Evolutionary conservation across 495 filamentous ascomycete species (phyloP).

Genomic region (Penicillium cosmopolitanum): DNA sequence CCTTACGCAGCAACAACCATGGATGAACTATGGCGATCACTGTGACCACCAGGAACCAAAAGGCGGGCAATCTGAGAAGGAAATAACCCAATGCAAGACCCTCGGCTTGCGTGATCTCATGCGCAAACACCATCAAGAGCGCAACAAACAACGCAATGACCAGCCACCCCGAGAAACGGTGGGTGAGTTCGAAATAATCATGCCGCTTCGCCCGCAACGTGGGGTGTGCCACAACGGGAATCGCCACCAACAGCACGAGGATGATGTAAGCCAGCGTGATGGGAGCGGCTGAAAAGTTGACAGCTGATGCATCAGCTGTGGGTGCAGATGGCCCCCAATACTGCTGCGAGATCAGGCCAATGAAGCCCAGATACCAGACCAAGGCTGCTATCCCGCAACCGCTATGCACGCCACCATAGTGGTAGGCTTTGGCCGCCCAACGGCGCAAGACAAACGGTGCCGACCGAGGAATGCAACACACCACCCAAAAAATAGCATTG

Average conservation of each 20-base stretch:
- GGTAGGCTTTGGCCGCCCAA: slow-evolving; percentile 72
- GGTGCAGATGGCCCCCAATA: slow-evolving; percentile 34
- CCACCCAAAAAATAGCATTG: slow-evolving; percentile 68
- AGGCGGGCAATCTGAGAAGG: slow-evolving; percentile 43
- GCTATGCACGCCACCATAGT: slow-evolving; percentile 77
- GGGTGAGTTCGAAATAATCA: slow-evolving; percentile 60
- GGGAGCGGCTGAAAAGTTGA: slow-evolving; percentile 34
- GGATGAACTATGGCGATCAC: slow-evolving; percentile 47
- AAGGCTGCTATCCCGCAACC: slow-evolving; percentile 69
- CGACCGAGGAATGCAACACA: slow-evolving; percentile 59
- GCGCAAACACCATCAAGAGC: slow-evolving; percentile 40
- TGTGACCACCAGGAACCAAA: slow-evolving; percentile 46
- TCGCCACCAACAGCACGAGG: slow-evolving; percentile 43
- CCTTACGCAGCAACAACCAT: slow-evolving; percentile 50
- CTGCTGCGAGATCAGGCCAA: slow-evolving; percentile 53
- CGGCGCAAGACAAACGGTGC: slow-evolving; percentile 66
- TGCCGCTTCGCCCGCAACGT: slow-evolving; percentile 50
- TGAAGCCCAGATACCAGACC: slow-evolving; percentile 69
- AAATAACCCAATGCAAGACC: slow-evolving; percentile 35
- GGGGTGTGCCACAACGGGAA: slow-evolving; percentile 49
- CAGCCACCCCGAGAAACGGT: slow-evolving; percentile 59
- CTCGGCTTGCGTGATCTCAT: slow-evolving; percentile 35
- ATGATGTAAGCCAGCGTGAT: slow-evolving; percentile 45
- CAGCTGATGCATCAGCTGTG: slow-evolving; percentile 10
- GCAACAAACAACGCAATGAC: slow-evolving; percentile 52